These are phyloP conservation scores for Russula dissimulans DNA, from an alignment of 768 basidiomycete species.

Conservation along the genomic window DNA sequence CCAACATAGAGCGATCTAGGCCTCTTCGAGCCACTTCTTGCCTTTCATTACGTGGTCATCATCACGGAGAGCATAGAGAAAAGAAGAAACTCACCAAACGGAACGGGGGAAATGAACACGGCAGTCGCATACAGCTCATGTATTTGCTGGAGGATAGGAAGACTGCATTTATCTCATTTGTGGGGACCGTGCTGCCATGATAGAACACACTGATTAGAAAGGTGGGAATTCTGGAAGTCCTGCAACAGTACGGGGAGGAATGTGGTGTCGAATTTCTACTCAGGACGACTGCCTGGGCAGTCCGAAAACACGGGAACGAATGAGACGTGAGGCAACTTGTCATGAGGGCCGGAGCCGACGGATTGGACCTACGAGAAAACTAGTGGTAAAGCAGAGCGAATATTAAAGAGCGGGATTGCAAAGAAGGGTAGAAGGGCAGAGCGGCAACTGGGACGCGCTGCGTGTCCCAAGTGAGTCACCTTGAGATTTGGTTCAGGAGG, in stretches of 20 bases:
- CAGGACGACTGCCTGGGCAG: slow-evolving; percentile 25
- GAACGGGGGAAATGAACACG: slow-evolving; percentile 30
- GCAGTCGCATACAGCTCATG: slow-evolving; percentile 17
- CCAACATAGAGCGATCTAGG: slow-evolving; percentile 33
- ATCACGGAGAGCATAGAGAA: background rate
- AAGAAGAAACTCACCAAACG: slow-evolving; percentile 26
- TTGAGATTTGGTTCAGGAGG: no score
- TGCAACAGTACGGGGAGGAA: slow-evolving; percentile 30
- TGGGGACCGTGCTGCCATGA: no score
- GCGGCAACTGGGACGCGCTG: no score
- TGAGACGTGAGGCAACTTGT: slow-evolving; percentile 26
- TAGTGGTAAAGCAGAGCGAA: slow-evolving; percentile 13
- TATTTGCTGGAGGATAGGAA: slow-evolving; percentile 26
- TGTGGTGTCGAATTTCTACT: slow-evolving; percentile 26
- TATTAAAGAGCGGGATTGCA: no score
- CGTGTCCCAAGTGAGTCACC: no score
- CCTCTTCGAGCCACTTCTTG: slow-evolving; percentile 23
- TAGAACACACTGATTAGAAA: slow-evolving; percentile 34
- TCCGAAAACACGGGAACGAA: slow-evolving; percentile 37
- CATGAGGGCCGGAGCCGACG: background rate
- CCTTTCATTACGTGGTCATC: slow-evolving; percentile 12
- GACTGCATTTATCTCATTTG: slow-evolving; percentile 20
- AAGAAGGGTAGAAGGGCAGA: background rate
- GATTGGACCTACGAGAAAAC: slow-evolving; percentile 26
- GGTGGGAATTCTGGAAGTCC: slow-evolving; percentile 33